phyloP scores from a whole-genome alignment of 2,329 filamentous ascomycete species.

The Fusarium anguioides region DNA sequence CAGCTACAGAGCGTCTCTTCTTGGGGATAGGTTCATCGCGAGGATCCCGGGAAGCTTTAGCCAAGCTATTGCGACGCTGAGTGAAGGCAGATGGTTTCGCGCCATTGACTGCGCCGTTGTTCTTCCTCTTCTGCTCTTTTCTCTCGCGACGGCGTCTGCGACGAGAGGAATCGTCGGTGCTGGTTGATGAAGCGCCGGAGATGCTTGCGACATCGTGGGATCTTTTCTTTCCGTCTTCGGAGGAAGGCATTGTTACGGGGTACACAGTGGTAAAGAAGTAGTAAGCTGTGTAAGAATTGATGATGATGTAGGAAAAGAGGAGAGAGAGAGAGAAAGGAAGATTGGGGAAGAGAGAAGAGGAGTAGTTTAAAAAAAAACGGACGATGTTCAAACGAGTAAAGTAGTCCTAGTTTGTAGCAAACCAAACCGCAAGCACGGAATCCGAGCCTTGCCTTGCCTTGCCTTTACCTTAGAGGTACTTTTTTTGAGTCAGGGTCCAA shows the following conservation, averaged over 20 bases:
- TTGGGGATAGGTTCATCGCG: constrained; percentile 62
- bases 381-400: constrained; percentile 2
- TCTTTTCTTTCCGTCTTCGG: constrained; percentile 48
- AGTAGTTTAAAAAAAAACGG: constrained; percentile 5
- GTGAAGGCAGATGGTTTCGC: constrained; percentile 46
- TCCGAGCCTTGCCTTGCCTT: no score
- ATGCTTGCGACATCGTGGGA: constrained; percentile 42
- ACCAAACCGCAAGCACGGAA: no score
- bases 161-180: constrained; percentile 46
- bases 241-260: constrained; percentile 44
- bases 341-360: no score
- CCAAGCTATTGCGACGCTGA: constrained; percentile 64
- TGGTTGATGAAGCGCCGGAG: constrained; percentile 48
- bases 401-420: no score
- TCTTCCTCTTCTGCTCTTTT: constrained; percentile 36
- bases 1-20: constrained; percentile 50
- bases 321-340: not conserved
- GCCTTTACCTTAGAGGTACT: no score
- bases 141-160: constrained; percentile 47
- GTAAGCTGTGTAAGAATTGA: not conserved
- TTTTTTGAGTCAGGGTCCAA: constrained; percentile 39
- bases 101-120: constrained; percentile 42
- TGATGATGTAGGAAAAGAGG: not conserved
- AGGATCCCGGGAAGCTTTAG: constrained; percentile 71
- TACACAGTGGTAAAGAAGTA: not conserved